Base-by-base conservation (phyloP, 2,329 filamentous ascomycete species). In the Fusarium stilboides region DNA sequence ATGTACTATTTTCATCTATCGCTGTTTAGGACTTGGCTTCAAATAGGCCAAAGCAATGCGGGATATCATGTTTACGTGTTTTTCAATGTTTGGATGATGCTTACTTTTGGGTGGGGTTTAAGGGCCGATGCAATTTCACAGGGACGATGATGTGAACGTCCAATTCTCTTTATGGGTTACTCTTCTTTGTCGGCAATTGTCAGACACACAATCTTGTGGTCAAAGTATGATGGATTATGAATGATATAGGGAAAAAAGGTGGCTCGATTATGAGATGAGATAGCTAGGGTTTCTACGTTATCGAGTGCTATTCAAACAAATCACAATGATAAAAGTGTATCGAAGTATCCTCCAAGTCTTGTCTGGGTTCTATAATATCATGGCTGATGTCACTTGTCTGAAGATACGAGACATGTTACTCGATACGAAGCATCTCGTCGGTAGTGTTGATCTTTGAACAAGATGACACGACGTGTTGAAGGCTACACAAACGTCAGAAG, bases 1-100 rank as follows among this genome's bases (percentile, higher is more conserved):
- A 65, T 74, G 69, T 74, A 74, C 39, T 61, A 70, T 51, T 65
- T 57, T 65, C 36, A 42, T 59, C 65, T 43, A 53, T 62, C 46
- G 3, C 57, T 51, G 43, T 36, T 44, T 57, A 42, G n/a, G 33
- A 22, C 37, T 54, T 20, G 24, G 10, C 19, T 28, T 44, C 20
- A 20, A n/a, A 36, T 13, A n/a, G 37, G 36, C 40, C 37, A 37
- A 45, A 44, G 31, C 42, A 44, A 67, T 34, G 42, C 45, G 45
- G 53, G 33, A 37, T 52, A 13, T 37, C 15, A 56, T 44, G 43
- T 54, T 50, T 31, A 54, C n/a, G 54, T 37, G 44, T 24, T 53
- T 19, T 36, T 31, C 34, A 17, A 47, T 44, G 39, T 50, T 55
- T 47, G 36, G 43, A 53, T 49, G 42, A 50, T 47, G 46, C 24